phyloP scores from a whole-genome alignment of 2,329 filamentous ascomycete genomes.

The Venturia pyrina region DNA sequence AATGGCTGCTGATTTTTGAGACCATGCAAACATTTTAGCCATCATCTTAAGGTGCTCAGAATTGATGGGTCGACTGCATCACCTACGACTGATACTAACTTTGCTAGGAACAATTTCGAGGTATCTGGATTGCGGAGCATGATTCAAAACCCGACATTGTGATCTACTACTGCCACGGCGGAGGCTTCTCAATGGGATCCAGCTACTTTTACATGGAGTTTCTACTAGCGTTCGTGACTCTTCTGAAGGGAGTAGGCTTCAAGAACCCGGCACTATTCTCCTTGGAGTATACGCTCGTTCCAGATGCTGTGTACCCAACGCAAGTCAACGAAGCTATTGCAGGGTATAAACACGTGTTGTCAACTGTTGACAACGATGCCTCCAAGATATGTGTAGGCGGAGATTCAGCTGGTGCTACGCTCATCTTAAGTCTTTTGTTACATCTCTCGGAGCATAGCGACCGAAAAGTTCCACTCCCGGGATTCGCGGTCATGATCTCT shows the following conservation, averaged over 20 bases:
- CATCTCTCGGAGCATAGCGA: slow-evolving; percentile 46
- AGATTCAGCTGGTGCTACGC: slow-evolving; percentile 68
- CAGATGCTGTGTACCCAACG: slow-evolving; percentile 60
- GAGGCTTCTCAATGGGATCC: slow-evolving; percentile 76
- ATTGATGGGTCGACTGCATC: neutral
- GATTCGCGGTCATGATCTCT: slow-evolving; percentile 63
- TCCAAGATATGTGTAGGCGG: slow-evolving; percentile 61
- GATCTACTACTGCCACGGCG: slow-evolving; percentile 75
- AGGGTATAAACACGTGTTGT: slow-evolving; percentile 60
- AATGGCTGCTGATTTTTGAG: neutral
- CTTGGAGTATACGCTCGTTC: slow-evolving; percentile 71
- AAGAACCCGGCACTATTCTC: slow-evolving; percentile 69
- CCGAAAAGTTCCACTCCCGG: slow-evolving; percentile 38
- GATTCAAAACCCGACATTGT: slow-evolving; percentile 59
- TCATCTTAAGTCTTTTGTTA: slow-evolving; percentile 64
- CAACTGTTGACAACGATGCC: slow-evolving; percentile 42
- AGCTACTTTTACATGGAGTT: slow-evolving; percentile 80
- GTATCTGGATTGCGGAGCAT: slow-evolving; percentile 61
- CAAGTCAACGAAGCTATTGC: slow-evolving; percentile 61
- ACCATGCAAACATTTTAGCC: neutral
- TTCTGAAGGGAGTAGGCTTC: slow-evolving; percentile 57
- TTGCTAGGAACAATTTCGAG: slow-evolving; percentile 39
- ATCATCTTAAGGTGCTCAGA: neutral
- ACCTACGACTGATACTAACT: slow-evolving; percentile 13
- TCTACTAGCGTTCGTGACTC: slow-evolving; percentile 58